These are phyloP conservation scores for Macadamia tetraphylla DNA, from an alignment of 164 flowering plant species.

Conservation along the genomic window DNA sequence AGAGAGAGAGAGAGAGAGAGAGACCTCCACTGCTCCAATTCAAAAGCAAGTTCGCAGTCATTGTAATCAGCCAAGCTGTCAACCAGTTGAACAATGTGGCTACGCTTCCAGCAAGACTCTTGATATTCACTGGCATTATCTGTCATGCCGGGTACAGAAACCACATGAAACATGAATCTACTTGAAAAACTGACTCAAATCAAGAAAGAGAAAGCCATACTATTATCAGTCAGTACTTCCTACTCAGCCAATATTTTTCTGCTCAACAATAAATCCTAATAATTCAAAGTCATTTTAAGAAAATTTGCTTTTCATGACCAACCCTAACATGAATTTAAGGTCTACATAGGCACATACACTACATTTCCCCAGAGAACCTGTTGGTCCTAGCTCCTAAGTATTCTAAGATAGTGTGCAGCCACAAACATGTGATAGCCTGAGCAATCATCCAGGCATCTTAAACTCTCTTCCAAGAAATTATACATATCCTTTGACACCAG, in stretches of 20 bases:
- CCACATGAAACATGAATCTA: neutral
- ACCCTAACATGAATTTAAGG: too few species aligned
- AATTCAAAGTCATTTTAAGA: neutral
- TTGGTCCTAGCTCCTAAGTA: too few species aligned
- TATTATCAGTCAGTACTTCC: neutral
- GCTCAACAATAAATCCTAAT: neutral
- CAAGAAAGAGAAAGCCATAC: neutral
- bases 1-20: constrained; percentile 9
- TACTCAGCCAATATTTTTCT: neutral
- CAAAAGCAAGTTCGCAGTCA: constrained; percentile 63
- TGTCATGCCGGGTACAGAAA: constrained; percentile 17
- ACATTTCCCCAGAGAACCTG: too few species aligned
- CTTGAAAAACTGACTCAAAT: neutral
- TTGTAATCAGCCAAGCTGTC: constrained; percentile 44
- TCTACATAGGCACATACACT: too few species aligned
- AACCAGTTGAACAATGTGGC: constrained; percentile 75
- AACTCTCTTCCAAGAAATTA: too few species aligned
- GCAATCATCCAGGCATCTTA: too few species aligned
- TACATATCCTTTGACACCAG: too few species aligned
- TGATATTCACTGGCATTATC: constrained; percentile 89
- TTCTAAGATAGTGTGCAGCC: too few species aligned
- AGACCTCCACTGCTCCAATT: constrained; percentile 64
- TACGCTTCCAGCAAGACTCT: constrained; percentile 85
- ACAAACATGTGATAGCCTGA: too few species aligned
- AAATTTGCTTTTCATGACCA: too few species aligned